Base-by-base conservation (phyloP, 345 rosid species). In the Salix brachista region DNA sequence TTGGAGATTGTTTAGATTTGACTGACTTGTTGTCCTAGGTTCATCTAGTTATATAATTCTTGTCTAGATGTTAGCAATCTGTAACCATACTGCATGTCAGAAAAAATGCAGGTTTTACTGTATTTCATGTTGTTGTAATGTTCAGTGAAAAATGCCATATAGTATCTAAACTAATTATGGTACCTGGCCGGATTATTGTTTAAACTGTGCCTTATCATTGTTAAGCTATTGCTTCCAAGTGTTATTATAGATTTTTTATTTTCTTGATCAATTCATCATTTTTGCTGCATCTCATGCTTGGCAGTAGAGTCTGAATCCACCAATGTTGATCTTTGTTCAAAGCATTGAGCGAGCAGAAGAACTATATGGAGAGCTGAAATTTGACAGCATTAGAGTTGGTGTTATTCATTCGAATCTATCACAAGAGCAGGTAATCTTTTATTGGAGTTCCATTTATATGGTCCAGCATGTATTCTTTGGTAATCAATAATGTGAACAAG, bases 261-360 rank as follows among this genome's bases (percentile, higher is more conserved):
- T 71, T 60, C 70, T 73, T 88, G 66, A 87, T 77, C 71, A 48
- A 58, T n/a, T 73, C 36, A 36, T 80, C 68, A 58, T 34, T 79
- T 72, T 69, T 74, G 39, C 75, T 60, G 62, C 67, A 11, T 65
- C 73, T 50, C 41, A 2, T 85, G 70, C 79, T 39, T 89, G 93
- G 72, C 86, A 79, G 82, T 86, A 91, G 99, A 93, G 96, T 76
- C 89, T 93, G 83, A 95, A 90, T 83, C 96, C 98, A 16, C 99
- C 97, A 7, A 94, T 93, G 77, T 84, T 95, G 78, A 89, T 95
- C 80, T 93, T 95, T 77, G 81, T 90, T 70, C 98, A 95, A 93
- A 95, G 92, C 87, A 95, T 89, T 82, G 94, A 90, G 78, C 89
- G 96, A 56, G 97, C 98, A 36, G 90, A 89, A 83, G 96, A 93